These are phyloP conservation scores for Plasmodium vivax DNA, from an alignment of 169 alveolate species.

Conservation along the genomic window DNA sequence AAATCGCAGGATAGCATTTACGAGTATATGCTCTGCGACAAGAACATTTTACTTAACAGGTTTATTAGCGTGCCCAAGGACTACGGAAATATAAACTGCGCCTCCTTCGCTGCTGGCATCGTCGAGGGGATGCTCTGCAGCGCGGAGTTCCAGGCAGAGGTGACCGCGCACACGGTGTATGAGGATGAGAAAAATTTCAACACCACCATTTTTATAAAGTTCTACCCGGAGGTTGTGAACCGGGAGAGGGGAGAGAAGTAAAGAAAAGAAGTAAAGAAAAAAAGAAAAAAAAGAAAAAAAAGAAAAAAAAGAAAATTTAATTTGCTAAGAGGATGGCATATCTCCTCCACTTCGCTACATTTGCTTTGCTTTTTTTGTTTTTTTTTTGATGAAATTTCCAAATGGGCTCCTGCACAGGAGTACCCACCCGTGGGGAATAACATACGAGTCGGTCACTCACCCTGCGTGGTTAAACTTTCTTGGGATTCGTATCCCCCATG, in stretches of 20 bases:
- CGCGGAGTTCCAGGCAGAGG: slow-evolving; percentile 88
- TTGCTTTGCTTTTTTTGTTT: neutral
- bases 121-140: slow-evolving; percentile 86
- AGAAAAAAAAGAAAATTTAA: neutral
- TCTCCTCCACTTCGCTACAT: neutral
- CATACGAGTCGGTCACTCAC: neutral
- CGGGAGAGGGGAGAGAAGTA: slow-evolving; percentile 22
- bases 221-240: slow-evolving; percentile 81
- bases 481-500: neutral
- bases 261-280: too few species aligned
- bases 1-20: slow-evolving; percentile 85
- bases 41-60: slow-evolving; percentile 79
- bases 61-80: slow-evolving; percentile 85
- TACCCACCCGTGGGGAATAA: neutral
- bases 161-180: slow-evolving; percentile 87
- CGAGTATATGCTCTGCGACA: slow-evolving; percentile 87
- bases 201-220: slow-evolving; percentile 85
- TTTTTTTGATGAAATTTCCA: neutral
- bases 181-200: slow-evolving; percentile 76
- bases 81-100: slow-evolving; percentile 85
- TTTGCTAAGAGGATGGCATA: neutral
- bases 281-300: too few species aligned
- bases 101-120: slow-evolving; percentile 89
- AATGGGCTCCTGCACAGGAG: neutral
- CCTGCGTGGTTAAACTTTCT: neutral